phyloP scores from a whole-genome alignment of 768 basidiomycete genomes.

The Lactarius sp. region DNA sequence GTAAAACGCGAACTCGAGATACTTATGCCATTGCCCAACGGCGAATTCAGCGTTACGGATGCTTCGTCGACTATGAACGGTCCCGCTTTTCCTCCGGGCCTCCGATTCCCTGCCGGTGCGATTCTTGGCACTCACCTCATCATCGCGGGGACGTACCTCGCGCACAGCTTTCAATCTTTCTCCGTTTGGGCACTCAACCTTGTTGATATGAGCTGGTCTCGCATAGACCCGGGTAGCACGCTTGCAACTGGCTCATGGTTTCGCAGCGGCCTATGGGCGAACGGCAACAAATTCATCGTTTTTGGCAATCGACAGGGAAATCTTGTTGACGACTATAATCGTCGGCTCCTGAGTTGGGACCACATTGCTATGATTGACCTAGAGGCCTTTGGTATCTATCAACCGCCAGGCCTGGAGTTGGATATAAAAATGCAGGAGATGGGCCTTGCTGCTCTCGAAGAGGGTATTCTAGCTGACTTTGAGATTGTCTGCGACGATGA shows the following conservation, averaged over 20 bases:
- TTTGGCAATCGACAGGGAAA: conserved; percentile 89
- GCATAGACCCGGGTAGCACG: conserved; percentile 83
- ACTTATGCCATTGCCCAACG: conserved; percentile 73
- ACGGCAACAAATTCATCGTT: conserved; percentile 79
- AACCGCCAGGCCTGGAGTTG: conserved; percentile 64
- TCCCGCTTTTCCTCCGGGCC: conserved; percentile 81
- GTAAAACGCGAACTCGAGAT: conserved; percentile 94
- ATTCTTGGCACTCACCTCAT: conserved; percentile 88
- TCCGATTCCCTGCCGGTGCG: conserved; percentile 94
- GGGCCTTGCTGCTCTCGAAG: conserved; percentile 79
- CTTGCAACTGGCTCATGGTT: conserved; percentile 93
- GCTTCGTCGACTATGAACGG: conserved; percentile 79
- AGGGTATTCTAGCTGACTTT: conserved; percentile 80
- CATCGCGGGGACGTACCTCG: conserved; percentile 93
- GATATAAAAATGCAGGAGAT: conserved; percentile 76
- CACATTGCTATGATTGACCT: conserved; percentile 87
- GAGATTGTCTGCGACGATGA: conserved; percentile 92
- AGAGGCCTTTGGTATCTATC: conserved; percentile 95
- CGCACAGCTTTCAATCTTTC: conserved; percentile 90
- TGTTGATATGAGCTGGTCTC: conserved; percentile 74
- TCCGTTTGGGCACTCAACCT: conserved; percentile 96
- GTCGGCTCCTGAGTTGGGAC: conserved; percentile 85
- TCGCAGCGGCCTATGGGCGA: conserved; percentile 82
- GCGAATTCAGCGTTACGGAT: conserved; percentile 74
- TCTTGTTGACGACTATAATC: conserved; percentile 89